Percentiles rank a stretch among this genome's conserved stretches.
Evolutionary conservation across 2,329 filamentous ascomycete species (phyloP).

Genomic region (Niveomyces coronatus): DNA sequence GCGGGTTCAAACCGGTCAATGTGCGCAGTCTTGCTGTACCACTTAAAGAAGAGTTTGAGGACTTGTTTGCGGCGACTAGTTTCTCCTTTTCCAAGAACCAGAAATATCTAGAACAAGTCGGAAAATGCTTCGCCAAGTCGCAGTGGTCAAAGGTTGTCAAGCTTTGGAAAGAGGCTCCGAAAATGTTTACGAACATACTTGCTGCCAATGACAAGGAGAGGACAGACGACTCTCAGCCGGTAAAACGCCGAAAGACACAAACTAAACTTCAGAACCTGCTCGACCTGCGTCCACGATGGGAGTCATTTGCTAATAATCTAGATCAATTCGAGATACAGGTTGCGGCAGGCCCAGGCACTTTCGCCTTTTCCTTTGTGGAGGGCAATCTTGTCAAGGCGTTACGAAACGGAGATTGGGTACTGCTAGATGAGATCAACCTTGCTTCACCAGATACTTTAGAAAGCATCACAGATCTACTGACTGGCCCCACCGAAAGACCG

Average conservation of each 20-base stretch:
- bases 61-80: conserved; percentile 72
- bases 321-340: conserved; percentile 74
- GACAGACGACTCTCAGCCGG: conserved; percentile 42
- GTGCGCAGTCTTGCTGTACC: conserved; percentile 79
- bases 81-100: conserved; percentile 85
- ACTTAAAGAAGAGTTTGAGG: conserved; percentile 86
- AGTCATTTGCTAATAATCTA: conserved; percentile 63
- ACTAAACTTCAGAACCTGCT: conserved; percentile 56
- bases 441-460: conserved; percentile 92
- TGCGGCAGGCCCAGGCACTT: conserved; percentile 58
- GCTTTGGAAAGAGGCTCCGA: conserved; percentile 79
- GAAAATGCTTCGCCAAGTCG: conserved; percentile 67
- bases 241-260: conserved; percentile 57
- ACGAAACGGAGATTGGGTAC: conserved; percentile 90
- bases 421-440: conserved; percentile 94
- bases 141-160: conserved; percentile 83
- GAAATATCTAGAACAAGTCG: conserved; percentile 71
- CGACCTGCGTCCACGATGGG: conserved; percentile 60
- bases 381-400: conserved; percentile 95
- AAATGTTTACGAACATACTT: conserved; percentile 68
- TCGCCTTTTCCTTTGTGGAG: conserved; percentile 93
- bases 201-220: conserved; percentile 25
- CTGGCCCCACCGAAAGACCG: conserved; percentile 59
- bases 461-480: conserved; percentile 80
- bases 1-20: conserved; percentile 94